Percentiles rank a stretch among this genome's conserved stretches.
These are phyloP conservation scores for Saccharata proteae DNA, from an alignment of 2,329 filamentous ascomycete species.

Conservation along the genomic window DNA sequence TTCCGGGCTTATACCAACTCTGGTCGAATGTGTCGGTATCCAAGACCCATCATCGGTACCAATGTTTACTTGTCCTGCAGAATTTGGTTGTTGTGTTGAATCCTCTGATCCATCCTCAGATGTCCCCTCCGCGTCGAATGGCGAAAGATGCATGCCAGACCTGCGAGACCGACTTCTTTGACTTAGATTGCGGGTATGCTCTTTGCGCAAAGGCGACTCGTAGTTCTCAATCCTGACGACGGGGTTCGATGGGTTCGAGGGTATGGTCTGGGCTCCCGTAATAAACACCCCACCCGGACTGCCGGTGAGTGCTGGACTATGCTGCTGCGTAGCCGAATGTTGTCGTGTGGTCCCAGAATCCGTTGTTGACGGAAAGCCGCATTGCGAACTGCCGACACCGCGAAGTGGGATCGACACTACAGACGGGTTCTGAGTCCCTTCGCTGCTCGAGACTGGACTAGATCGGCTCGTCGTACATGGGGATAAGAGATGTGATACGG, in stretches of 20 bases:
- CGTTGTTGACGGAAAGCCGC: too few species aligned
- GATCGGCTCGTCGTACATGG: slow-evolving; percentile 24
- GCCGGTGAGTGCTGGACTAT: slow-evolving; percentile 25
- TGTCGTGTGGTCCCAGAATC: too few species aligned
- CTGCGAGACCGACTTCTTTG: slow-evolving; percentile 23
- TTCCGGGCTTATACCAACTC: slow-evolving; percentile 34
- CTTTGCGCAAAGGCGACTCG: slow-evolving; percentile 22
- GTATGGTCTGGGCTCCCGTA: slow-evolving; percentile 16
- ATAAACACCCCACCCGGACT: slow-evolving; percentile 20
- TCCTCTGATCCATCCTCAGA: slow-evolving; percentile 17
- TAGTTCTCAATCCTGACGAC: slow-evolving; percentile 28
- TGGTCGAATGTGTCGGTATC: slow-evolving; percentile 29
- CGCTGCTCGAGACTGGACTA: slow-evolving; percentile 18
- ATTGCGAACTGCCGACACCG: too few species aligned
- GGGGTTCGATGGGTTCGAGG: slow-evolving; percentile 23
- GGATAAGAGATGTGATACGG: slow-evolving; percentile 21
- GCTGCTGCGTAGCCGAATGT: slow-evolving; percentile 19
- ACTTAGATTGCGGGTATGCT: slow-evolving; percentile 21
- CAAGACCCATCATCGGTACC: slow-evolving; percentile 36
- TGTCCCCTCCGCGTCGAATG: slow-evolving; percentile 21
- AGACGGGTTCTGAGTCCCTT: slow-evolving; percentile 3
- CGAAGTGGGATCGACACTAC: slow-evolving; percentile 3
- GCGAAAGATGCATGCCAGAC: slow-evolving; percentile 26
- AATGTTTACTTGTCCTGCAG: slow-evolving; percentile 13
- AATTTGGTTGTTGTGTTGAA: background rate